Evolutionary conservation across 345 rosid genomes (phyloP).

Genomic region (Salix arbutifolia): DNA sequence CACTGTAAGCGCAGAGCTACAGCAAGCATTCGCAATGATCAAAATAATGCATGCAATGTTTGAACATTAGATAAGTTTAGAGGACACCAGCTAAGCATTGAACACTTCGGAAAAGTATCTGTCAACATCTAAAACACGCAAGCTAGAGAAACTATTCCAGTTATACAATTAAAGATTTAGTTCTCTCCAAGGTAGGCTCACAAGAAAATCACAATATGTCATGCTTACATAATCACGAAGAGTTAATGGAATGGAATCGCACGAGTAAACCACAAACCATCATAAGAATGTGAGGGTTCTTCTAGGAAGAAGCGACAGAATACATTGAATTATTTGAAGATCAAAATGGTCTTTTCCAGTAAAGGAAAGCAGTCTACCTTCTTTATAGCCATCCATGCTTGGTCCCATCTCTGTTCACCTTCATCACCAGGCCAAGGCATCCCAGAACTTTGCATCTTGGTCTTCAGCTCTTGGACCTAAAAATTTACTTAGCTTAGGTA

Average conservation of each 20-base stretch:
- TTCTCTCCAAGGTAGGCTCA: background rate
- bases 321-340: background rate
- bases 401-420: slow-evolving; percentile 86
- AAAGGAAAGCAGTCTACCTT: slow-evolving; percentile 46
- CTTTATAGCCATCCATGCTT: slow-evolving; percentile 96
- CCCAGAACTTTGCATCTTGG: slow-evolving; percentile 67
- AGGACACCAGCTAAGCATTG: background rate
- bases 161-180: background rate
- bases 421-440: slow-evolving; percentile 99
- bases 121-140: background rate
- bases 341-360: background rate
- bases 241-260: background rate
- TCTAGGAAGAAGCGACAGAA: background rate
- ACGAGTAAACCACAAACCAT: background rate
- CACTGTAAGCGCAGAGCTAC: background rate
- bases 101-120: background rate
- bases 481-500: slow-evolving; percentile 8
- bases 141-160: background rate
- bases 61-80: background rate
- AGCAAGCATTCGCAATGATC: background rate
- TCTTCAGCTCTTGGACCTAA: slow-evolving; percentile 87
- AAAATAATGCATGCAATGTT: background rate
- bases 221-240: background rate
- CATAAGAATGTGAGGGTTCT: background rate
- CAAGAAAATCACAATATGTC: background rate